These are phyloP conservation scores for Trapa bicornis DNA, from an alignment of 345 rosid genomes.

Conservation along the genomic window DNA sequence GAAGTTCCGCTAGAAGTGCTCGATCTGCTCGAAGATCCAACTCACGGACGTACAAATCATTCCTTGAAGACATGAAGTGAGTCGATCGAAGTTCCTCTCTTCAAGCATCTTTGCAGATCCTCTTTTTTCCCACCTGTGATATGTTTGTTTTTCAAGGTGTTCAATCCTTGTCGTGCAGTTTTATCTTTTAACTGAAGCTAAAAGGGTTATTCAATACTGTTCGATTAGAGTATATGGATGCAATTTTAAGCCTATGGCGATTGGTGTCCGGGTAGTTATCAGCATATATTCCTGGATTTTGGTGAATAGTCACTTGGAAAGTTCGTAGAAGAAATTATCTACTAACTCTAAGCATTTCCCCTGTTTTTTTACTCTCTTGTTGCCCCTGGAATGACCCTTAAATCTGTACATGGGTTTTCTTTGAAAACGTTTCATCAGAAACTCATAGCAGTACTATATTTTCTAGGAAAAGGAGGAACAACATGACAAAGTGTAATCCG, in stretches of 20 bases:
- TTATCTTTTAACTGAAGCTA: background rate
- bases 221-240: background rate
- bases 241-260: too few relatives aligned
- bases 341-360: background rate
- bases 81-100: constrained; percentile 9
- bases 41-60: constrained; percentile 20
- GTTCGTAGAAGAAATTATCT: background rate
- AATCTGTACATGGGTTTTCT: background rate
- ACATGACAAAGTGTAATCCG: background rate
- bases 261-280: background rate
- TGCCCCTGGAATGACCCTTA: background rate
- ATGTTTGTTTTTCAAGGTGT: background rate
- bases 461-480: background rate
- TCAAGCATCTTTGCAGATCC: background rate
- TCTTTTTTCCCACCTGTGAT: background rate
- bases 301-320: background rate
- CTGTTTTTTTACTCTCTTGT: background rate
- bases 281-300: background rate
- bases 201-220: background rate
- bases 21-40: constrained; percentile 25
- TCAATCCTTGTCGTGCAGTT: background rate
- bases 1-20: constrained; percentile 19
- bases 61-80: constrained; percentile 44
- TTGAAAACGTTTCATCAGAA: background rate
- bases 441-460: background rate